Evolutionary conservation across 2,329 filamentous ascomycete genomes (phyloP).

Genomic region (Ascocoryne sarcoides): DNA sequence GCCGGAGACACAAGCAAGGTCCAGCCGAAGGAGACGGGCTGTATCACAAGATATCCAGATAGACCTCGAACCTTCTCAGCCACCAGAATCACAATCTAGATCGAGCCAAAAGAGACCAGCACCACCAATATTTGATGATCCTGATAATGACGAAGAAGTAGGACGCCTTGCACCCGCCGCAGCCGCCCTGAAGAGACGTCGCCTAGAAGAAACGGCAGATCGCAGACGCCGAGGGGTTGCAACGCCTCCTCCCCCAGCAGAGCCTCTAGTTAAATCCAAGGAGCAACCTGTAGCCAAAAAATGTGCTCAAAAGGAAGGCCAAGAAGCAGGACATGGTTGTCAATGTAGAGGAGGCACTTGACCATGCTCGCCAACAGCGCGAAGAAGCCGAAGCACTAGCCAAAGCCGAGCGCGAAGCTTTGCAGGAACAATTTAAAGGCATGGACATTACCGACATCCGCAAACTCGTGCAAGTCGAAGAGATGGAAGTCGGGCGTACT

Average conservation of each 20-base stretch:
- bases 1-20: no score
- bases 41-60: no score
- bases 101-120: constrained; percentile 35
- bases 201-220: constrained; percentile 50
- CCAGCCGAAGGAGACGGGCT: no score
- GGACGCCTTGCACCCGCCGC: constrained; percentile 69
- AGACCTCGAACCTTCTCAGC: constrained; percentile 13
- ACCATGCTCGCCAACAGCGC: constrained; percentile 44
- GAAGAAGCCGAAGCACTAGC: constrained; percentile 56
- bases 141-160: constrained; percentile 36
- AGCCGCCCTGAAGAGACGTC: constrained; percentile 69
- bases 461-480: constrained; percentile 66
- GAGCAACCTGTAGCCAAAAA: constrained; percentile 7
- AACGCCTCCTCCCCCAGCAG: constrained; percentile 14
- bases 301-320: constrained; percentile 2
- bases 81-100: constrained; percentile 8
- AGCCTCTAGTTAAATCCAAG: not conserved
- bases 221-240: constrained; percentile 31
- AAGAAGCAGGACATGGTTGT: constrained; percentile 40
- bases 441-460: constrained; percentile 66
- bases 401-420: constrained; percentile 44
- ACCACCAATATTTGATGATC: constrained; percentile 29
- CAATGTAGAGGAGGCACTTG: constrained; percentile 48
- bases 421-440: constrained; percentile 49
- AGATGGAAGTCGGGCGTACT: constrained; percentile 53